Evolutionary conservation across 371 early-diverging fungal genomes (phyloP).

Genomic region (Haplosporangium sp.): DNA sequence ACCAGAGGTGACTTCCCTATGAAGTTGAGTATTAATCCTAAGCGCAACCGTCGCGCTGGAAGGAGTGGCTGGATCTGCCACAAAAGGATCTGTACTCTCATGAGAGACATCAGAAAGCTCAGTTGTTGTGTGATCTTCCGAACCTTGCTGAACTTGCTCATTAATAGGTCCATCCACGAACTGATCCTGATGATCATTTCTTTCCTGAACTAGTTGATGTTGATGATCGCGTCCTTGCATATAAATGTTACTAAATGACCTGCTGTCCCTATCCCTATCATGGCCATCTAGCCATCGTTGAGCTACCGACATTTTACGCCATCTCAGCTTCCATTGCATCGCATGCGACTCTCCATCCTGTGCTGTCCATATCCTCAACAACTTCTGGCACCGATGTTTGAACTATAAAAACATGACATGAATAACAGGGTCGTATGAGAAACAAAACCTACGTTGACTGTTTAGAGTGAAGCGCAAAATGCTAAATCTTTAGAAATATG

Average conservation of each 20-base stretch:
- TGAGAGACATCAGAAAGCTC: not conserved
- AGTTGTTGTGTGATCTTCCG: no score
- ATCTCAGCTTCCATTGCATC: conserved; percentile 46
- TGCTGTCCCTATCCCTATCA: not conserved
- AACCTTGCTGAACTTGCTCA: no score
- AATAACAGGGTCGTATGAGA: not conserved
- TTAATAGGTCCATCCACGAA: no score
- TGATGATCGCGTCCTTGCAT: not conserved
- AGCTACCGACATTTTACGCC: conserved; percentile 15
- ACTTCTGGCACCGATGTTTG: conserved; percentile 34
- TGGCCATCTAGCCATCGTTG: conserved; percentile 7
- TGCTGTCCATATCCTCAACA: conserved; percentile 37
- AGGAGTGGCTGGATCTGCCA: not conserved
- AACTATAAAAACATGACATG: conserved; percentile 13
- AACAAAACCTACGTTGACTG: not conserved
- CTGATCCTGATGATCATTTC: no score
- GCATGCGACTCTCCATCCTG: conserved; percentile 33
- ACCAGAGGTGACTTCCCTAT: not conserved
- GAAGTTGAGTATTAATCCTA: not conserved
- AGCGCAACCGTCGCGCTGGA: not conserved
- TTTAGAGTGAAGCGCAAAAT: not conserved
- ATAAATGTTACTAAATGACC: not conserved
- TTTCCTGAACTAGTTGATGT: not conserved
- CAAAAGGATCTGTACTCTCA: not conserved
- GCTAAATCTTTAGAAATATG: not conserved